Evolutionary conservation across 1,284 basidiomycete species (phyloP).

Genomic region (Wallemia ichthyophaga): DNA sequence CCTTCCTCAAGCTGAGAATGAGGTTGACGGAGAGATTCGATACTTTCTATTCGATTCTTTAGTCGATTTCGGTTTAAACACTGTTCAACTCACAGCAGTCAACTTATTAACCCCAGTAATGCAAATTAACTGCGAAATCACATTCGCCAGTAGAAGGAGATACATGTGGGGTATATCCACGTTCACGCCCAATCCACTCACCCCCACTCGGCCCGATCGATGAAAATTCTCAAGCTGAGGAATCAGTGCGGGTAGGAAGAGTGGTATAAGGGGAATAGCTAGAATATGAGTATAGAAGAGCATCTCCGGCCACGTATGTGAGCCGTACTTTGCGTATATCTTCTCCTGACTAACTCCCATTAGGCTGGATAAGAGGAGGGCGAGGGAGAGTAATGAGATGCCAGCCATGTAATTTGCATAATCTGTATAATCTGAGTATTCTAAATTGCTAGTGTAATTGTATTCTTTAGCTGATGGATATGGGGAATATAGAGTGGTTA

Average conservation of each 20-base stretch:
- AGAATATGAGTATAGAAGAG: slow-evolving; percentile 47
- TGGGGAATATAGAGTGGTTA: slow-evolving; percentile 45
- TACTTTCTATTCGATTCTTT: slow-evolving; percentile 18
- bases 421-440: too few relatives aligned
- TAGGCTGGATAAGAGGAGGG: slow-evolving; percentile 48
- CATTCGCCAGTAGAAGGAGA: slow-evolving; percentile 39
- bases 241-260: slow-evolving; percentile 27
- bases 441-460: too few relatives aligned
- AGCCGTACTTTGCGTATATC: slow-evolving; percentile 37
- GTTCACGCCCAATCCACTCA: too few relatives aligned
- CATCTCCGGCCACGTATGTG: slow-evolving; percentile 48
- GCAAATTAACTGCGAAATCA: slow-evolving; percentile 58
- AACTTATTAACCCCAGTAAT: slow-evolving; percentile 69
- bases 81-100: slow-evolving; percentile 21
- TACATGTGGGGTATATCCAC: slow-evolving; percentile 29
- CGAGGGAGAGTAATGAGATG: slow-evolving; percentile 37
- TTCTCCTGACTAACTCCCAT: slow-evolving; percentile 64
- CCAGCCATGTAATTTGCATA: slow-evolving; percentile 36
- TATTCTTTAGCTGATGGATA: too few relatives aligned
- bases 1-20: slow-evolving; percentile 64
- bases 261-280: slow-evolving; percentile 40
- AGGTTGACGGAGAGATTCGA: slow-evolving; percentile 59
- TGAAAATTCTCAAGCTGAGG: slow-evolving; percentile 15
- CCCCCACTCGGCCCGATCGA: too few relatives aligned
- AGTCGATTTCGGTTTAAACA: background rate